phyloP scores from a whole-genome alignment of 257 asterid genomes.

The Ilex aquifolium region DNA sequence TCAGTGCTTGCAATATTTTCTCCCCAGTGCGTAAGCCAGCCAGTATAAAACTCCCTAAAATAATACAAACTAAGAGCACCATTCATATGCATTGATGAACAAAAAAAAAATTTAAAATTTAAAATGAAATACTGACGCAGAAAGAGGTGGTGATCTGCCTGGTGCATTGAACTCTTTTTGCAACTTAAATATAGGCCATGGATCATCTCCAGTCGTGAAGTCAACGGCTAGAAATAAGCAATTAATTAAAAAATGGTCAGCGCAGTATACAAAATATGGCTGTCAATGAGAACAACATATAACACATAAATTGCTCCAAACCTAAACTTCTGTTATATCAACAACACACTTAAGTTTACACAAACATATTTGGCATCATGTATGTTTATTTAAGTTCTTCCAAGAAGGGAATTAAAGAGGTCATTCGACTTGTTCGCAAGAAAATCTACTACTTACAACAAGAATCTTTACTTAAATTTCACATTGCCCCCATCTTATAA shows the following conservation, averaged over 20 bases:
- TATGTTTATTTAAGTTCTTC: too few species aligned
- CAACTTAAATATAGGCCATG: conserved; percentile 72
- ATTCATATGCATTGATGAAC: conserved; percentile 1
- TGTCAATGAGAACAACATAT: not conserved
- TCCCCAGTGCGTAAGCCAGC: conserved; percentile 99
- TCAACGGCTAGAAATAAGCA: conserved; percentile 60
- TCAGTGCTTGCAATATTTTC: conserved; percentile 75
- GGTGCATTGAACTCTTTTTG: conserved; percentile 84
- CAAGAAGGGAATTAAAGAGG: too few species aligned
- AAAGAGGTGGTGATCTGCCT: conserved; percentile 90
- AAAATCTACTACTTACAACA: too few species aligned
- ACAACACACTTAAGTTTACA: too few species aligned
- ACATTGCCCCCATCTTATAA: too few species aligned
- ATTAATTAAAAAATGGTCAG: conserved; percentile 1
- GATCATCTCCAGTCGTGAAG: conserved; percentile 85
- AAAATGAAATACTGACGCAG: conserved; percentile 52
- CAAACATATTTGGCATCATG: too few species aligned
- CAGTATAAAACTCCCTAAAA: conserved; percentile 90
- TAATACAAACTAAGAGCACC: conserved; percentile 12
- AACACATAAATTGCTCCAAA: conserved; percentile 1
- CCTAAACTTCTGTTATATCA: not conserved
- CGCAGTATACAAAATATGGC: conserved; percentile 5
- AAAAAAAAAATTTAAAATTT: conserved; percentile 1
- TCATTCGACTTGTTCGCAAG: too few species aligned
- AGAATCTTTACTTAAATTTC: too few species aligned